Evolutionary conservation across 169 alveolate genomes (phyloP), one percentile per base, ranked within the genome.

Genomic region (Plasmodium relictum): DNA sequence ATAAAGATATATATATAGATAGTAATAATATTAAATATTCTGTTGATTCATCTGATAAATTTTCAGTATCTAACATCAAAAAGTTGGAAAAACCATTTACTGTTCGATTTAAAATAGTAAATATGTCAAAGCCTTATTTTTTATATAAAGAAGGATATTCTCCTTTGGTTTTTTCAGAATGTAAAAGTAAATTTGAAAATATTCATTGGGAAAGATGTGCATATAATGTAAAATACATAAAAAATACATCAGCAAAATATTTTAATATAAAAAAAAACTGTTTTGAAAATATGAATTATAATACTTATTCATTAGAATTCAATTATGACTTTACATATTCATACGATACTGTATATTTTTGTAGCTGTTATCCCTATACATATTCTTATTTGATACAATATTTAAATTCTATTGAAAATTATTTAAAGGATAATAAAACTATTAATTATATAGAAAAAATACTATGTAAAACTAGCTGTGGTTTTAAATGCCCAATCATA

Each of bases 81-180:
- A 83, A 58, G 18, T 58, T 83, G n/a, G 54, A 83, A 26, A 69
- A 54, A n/a, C 72, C 91, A 20, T 68, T 83, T 58, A 20, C 91
- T 68, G 91, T 83, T 7, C n/a, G 24, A 8, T 83, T 83, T 68
- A 42, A 45, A 22, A 83, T 83, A 10, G 85, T 26, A 44, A 83
- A 83, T 83, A 83, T 83, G 91, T 54, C 91, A 5, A 83, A 71
- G 14, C 91, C 91, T 42, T 16, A 37, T 69, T 83, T 66, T 69
- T 41, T 83, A 16, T 83, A 83, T 62, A 83, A 54, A 69, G 68
- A 83, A 5, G 91, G 91, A 39, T 72, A 83, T 71, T 83, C 91
- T 9, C 91, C 91, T 45, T 83, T 83, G 59, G 61, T 58, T 3
- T 83, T 83, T 59, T 83, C 91, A 7, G 74, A 68, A 22, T 68